Base-by-base conservation (phyloP, 495 filamentous ascomycete species). In the Penicilliopsis zonata region DNA sequence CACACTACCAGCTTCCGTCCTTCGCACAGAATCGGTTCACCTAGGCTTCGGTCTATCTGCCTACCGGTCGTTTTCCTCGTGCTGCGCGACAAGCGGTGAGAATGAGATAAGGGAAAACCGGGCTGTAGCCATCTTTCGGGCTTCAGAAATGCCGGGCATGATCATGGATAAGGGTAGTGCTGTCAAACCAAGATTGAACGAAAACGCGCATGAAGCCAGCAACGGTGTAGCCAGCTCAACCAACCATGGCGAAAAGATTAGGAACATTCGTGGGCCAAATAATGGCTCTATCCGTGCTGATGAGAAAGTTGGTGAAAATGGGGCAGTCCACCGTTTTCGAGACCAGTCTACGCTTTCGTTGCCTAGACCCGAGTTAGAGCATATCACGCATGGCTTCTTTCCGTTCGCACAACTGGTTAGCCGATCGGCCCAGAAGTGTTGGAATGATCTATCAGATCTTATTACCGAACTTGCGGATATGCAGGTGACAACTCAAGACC, bases 361-460 rank as follows among this genome's bases (percentile, higher is more conserved):
- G n/a, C n/a, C n/a, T n/a, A n/a, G n/a, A 0, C 82, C 84, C 20
- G 79, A 88, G 44, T 72, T 96, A 13, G 58, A 67, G 29, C 86
- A 92, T 40, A 82, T 94, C 35, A 82, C 81, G 0, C 57, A 76
- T 34, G 74, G 76, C 17, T 92, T 81, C 40, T 61, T 82, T 16
- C 76, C 80, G 3, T 61, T 94, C 17, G 67, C 70, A 10, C 65
- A 63, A 22, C 57, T 98, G 14, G 63, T 95, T 28, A 67, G 69
- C 31, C 73, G 90, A 34, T 68, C 88, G 9, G 78, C 78, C 18
- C 84, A 95, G 49, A 76, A 82, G 53, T 82, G 80, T 26, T 86
- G 80, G 55, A 80, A 79, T 36, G 73, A 76, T 33, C 65, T 96
- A 5, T 65, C 63, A 10, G 78, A 85, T 9, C 55, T 78, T 30